phyloP scores from a whole-genome alignment of 129 eudicot genomes.

The Pittosporum tobira region DNA sequence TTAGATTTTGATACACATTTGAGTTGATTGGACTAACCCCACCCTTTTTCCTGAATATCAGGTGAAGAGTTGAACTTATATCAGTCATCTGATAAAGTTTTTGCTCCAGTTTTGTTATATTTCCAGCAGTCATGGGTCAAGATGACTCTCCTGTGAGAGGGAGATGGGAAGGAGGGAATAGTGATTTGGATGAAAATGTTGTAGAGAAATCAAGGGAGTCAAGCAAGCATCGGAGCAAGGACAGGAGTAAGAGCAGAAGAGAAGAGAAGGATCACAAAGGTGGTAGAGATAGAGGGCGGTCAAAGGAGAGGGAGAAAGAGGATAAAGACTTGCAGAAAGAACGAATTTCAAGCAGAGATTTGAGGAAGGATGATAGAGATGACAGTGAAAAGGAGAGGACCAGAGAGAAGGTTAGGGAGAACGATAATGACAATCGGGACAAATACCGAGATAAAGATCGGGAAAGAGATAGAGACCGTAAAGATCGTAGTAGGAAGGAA shows the following conservation, averaged over 20 bases:
- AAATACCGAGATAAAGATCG: slow-evolving; percentile 28
- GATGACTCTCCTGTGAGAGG: slow-evolving; percentile 41
- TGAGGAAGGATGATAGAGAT: slow-evolving; percentile 58
- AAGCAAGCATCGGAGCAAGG: slow-evolving; percentile 64
- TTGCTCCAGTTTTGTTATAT: not conserved
- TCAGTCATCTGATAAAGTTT: not conserved
- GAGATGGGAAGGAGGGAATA: slow-evolving; percentile 48
- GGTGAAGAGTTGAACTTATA: not conserved
- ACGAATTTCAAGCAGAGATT: slow-evolving; percentile 31
- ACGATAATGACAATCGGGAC: slow-evolving; percentile 29
- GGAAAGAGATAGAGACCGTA: slow-evolving; percentile 26
- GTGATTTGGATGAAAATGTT: slow-evolving; percentile 41
- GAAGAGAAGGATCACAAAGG: slow-evolving; percentile 61
- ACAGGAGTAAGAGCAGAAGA: slow-evolving; percentile 59
- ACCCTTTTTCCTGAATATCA: too few relatives aligned
- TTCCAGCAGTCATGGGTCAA: slow-evolving; percentile 28
- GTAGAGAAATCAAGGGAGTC: slow-evolving; percentile 41
- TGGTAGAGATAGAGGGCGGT: slow-evolving; percentile 56
- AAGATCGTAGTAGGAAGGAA: slow-evolving; percentile 35
- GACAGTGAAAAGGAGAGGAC: slow-evolving; percentile 53
- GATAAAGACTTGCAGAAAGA: slow-evolving; percentile 41
- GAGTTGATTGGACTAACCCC: too few relatives aligned
- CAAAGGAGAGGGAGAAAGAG: slow-evolving; percentile 56
- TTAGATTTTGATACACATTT: too few relatives aligned
- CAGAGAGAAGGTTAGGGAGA: slow-evolving; percentile 47